Evolutionary conservation across 2,329 filamentous ascomycete genomes (phyloP), one percentile per base, ranked within the genome.

Genomic region (Cladophialophora psammophila): DNA sequence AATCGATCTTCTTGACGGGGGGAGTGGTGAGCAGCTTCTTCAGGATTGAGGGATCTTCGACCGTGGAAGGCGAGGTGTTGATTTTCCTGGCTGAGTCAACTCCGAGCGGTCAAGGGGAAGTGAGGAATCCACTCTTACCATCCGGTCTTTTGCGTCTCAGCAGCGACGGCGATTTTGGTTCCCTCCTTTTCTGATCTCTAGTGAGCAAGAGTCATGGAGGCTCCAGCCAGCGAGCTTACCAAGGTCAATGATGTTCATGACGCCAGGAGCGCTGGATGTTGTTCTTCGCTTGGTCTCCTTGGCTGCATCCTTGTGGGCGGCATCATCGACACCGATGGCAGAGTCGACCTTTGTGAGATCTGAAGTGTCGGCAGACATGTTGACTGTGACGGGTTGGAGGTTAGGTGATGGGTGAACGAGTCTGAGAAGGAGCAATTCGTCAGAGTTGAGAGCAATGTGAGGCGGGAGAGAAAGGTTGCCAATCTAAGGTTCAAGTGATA

Each of bases 1-100:
- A 86, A 81, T 97, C 93, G 80, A 98, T 94, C 84, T 92, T 94
- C 87, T 95, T 96, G 80, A 98, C 88, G 38, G 91, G 89, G 56
- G 94, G 94, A 68, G 83, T 89, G 74, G 91, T 90, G 73, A 98
- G 88, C 69, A 85, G 83, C 79, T 94, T 89, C 83, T 94, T 94
- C 73, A 98, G 88, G 69, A 91, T 87, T 35, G 94, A 89, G 75
- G 91, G 90, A 74, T 97, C 94, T 35, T 97, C 94, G 59, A 97
- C 80, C 45, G 87, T 86, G 68, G 84, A 82, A 50, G 93, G 87
- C 40, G 93, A 94, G 63, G 90, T 91, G 87, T 98, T 98, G 78
- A 98, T 90, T 83, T 95, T 97, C 94, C 94, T 97, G 73, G 50
- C 40, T 32, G 48, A 7, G 18, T 63, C 31, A 61, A 48, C 58